phyloP scores from a whole-genome alignment of 2,329 filamentous ascomycete species.

The Arthrobotrys pseudoclavata region DNA sequence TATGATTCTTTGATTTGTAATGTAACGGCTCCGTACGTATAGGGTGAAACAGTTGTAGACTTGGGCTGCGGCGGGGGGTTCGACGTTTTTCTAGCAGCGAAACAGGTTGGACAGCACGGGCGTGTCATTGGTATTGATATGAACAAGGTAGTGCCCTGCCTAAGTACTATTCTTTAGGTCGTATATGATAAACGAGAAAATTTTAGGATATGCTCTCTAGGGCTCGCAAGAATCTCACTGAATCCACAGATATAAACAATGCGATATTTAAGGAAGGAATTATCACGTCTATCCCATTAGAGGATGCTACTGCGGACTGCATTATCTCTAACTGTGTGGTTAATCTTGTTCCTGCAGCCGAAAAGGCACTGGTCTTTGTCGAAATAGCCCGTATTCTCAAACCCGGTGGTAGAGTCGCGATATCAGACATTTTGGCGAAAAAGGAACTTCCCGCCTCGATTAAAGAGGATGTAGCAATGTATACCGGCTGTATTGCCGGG shows the following conservation, averaged over 20 bases:
- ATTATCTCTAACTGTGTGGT: slow-evolving; percentile 76
- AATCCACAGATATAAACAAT: slow-evolving; percentile 66
- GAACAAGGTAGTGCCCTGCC: slow-evolving; percentile 71
- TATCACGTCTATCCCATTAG: slow-evolving; percentile 69
- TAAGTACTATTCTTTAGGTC: no score
- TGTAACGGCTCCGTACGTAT: no score
- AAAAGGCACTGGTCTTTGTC: slow-evolving; percentile 72
- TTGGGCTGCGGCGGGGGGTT: slow-evolving; percentile 73
- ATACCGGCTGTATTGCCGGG: slow-evolving; percentile 74
- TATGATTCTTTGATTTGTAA: no score
- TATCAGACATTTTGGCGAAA: slow-evolving; percentile 73
- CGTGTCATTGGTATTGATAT: slow-evolving; percentile 73
- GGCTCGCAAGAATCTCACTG: slow-evolving; percentile 67
- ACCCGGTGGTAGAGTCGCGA: slow-evolving; percentile 72
- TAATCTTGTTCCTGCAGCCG: slow-evolving; percentile 71
- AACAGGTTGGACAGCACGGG: slow-evolving; percentile 69
- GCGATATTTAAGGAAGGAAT: slow-evolving; percentile 70
- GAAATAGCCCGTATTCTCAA: slow-evolving; percentile 74
- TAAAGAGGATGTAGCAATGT: slow-evolving; percentile 70
- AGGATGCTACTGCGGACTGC: slow-evolving; percentile 68
- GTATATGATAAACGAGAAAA: neutral
- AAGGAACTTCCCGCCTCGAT: slow-evolving; percentile 70
- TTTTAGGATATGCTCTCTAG: slow-evolving; percentile 71
- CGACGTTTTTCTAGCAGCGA: slow-evolving; percentile 72
- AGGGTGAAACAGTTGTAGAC: slow-evolving; percentile 73